Percentiles rank a stretch among this genome's conserved stretches.
Conservation (phyloP, 768 basidiomycete species). For the Amanita phalloides region DNA sequence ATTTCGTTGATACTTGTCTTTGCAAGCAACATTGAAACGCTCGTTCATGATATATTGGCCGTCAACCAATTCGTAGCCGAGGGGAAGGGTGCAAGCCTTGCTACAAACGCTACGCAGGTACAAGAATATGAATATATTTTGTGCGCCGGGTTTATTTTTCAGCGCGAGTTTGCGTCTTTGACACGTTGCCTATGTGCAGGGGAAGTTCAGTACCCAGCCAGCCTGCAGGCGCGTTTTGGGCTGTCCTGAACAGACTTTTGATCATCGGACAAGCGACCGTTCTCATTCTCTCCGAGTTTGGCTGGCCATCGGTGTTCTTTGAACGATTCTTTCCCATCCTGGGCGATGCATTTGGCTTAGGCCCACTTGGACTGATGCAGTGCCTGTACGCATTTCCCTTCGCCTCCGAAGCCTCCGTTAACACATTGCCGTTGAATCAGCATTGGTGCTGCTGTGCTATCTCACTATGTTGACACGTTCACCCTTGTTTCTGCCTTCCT, state of each 20-base stretch:
- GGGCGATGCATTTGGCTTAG: conserved; percentile 75
- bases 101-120: conserved; percentile 20
- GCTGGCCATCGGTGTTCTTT: conserved; percentile 75
- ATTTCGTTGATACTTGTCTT: conserved; percentile 73
- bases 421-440: conserved; percentile 17
- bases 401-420: background rate
- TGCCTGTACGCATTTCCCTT: conserved; percentile 39
- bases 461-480: conserved; percentile 78
- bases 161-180: conserved; percentile 1
- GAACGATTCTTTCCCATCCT: conserved; percentile 79
- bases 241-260: conserved; percentile 77
- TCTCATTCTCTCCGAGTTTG: conserved; percentile 74
- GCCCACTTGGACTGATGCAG: conserved; percentile 81
- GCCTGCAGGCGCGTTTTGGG: conserved; percentile 86
- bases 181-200: conserved; percentile 14
- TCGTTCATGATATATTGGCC: conserved; percentile 65
- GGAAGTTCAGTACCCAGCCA: conserved; percentile 88
- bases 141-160: conserved; percentile 27
- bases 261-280: conserved; percentile 79
- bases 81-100: conserved; percentile 18
- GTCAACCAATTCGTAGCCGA: conserved; percentile 54
- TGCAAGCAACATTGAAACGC: conserved; percentile 63
- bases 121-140: conserved; percentile 69
- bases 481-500: conserved; percentile 88
- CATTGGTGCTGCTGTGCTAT: conserved; percentile 61